phyloP scores from a whole-genome alignment of 345 rosid genomes.

The Erysimum cheiranthoides region DNA sequence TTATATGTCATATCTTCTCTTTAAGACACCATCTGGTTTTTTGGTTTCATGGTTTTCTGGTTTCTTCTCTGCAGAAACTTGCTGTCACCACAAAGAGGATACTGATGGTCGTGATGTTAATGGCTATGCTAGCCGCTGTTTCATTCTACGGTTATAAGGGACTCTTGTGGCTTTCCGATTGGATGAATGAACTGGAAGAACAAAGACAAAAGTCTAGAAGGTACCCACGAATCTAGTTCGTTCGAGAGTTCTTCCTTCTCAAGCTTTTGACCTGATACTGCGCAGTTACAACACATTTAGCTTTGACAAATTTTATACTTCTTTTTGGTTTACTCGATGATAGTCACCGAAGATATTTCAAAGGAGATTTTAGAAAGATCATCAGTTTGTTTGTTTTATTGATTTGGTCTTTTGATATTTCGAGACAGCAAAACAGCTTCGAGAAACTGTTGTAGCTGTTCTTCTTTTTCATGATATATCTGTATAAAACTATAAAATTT shows the following conservation, averaged over 20 bases:
- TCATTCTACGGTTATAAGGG: conserved; percentile 81
- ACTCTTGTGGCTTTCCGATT: conserved; percentile 71
- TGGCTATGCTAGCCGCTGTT: conserved; percentile 47
- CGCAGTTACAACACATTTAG: conserved; percentile 25
- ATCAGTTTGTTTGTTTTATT: conserved; percentile 9
- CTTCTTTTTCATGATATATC: background rate
- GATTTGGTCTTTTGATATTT: conserved; percentile 5
- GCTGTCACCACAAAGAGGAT: conserved; percentile 51
- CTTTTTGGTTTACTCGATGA: conserved; percentile 10
- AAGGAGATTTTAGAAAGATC: background rate
- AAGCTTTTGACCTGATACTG: conserved; percentile 18
- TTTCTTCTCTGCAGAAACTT: conserved; percentile 58
- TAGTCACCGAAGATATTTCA: background rate
- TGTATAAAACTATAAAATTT: background rate
- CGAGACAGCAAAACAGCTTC: conserved; percentile 16
- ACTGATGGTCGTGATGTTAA: conserved; percentile 49
- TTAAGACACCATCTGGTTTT: conserved; percentile 1
- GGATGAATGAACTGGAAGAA: conserved; percentile 86
- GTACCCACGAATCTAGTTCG: conserved; percentile 45
- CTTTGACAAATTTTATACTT: conserved; percentile 14
- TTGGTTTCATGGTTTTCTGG: conserved; percentile 27
- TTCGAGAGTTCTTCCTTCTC: conserved; percentile 16
- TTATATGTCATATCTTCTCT: background rate
- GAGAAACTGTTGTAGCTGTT: conserved; percentile 1
- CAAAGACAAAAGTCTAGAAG: conserved; percentile 58